phyloP scores from a whole-genome alignment of 371 early-diverging fungal genomes.

The Circinella umbellata region DNA sequence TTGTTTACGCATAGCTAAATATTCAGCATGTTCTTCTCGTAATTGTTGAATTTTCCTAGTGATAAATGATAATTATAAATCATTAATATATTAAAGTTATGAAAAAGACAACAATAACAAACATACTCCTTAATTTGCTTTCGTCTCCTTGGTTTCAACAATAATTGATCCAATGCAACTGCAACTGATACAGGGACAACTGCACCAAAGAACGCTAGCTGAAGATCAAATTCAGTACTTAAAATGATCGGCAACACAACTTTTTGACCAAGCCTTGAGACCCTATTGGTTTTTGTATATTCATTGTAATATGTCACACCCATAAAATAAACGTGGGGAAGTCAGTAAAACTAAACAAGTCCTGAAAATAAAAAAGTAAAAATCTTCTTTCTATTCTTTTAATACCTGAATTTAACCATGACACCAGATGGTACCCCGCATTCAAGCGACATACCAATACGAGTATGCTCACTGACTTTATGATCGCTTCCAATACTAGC shows the following conservation, averaged over 20 bases:
- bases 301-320: not conserved
- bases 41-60: constrained; percentile 72
- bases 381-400: too few relatives aligned
- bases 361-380: too few relatives aligned
- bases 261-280: constrained; percentile 85
- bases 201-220: constrained; percentile 69
- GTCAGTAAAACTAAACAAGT: too few relatives aligned
- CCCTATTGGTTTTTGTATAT: constrained; percentile 39
- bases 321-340: constrained; percentile 20
- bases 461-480: constrained; percentile 67
- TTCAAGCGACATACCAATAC: constrained; percentile 79
- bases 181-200: constrained; percentile 70
- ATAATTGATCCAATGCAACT: constrained; percentile 67
- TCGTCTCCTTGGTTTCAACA: constrained; percentile 74
- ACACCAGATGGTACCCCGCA: constrained; percentile 78
- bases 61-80: not conserved
- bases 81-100: not conserved
- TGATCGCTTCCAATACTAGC: constrained; percentile 66
- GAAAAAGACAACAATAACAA: not conserved
- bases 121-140: constrained; percentile 63
- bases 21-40: constrained; percentile 77
- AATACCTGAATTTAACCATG: constrained; percentile 67
- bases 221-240: constrained; percentile 72
- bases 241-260: constrained; percentile 83
- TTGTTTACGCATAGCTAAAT: constrained; percentile 70